Conservation (phyloP, 1,284 basidiomycete species). For the Boletus mariae region DNA sequence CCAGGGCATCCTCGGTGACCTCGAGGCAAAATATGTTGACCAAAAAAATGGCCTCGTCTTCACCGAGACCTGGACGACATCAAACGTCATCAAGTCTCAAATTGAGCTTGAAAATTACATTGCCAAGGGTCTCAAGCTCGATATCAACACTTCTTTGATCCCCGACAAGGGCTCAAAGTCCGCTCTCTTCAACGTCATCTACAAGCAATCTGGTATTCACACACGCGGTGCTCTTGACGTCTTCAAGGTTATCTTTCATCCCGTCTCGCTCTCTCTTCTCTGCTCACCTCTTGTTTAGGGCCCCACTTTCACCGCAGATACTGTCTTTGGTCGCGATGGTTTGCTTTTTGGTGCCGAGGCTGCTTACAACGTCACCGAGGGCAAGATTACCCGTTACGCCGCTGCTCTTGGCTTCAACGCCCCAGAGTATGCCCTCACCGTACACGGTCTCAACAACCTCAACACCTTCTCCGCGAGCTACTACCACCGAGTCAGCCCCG, state of each 20-base stretch:
- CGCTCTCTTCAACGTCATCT: slow-evolving; percentile 79
- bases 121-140: slow-evolving; percentile 96
- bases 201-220: slow-evolving; percentile 97
- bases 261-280: not conserved
- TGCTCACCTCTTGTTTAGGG: slow-evolving; percentile 51
- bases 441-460: slow-evolving; percentile 95
- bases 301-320: slow-evolving; percentile 94
- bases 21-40: slow-evolving; percentile 90
- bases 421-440: slow-evolving; percentile 93
- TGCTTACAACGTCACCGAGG: slow-evolving; percentile 94
- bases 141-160: slow-evolving; percentile 80
- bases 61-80: slow-evolving; percentile 94
- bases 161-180: slow-evolving; percentile 86
- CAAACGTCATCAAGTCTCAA: slow-evolving; percentile 87
- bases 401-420: slow-evolving; percentile 93
- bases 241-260: slow-evolving; percentile 72
- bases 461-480: slow-evolving; percentile 94
- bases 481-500: slow-evolving; percentile 94
- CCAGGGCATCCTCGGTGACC: slow-evolving; percentile 74
- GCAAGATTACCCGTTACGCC: slow-evolving; percentile 89
- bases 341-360: slow-evolving; percentile 97
- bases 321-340: slow-evolving; percentile 94
- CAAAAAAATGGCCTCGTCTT: slow-evolving; percentile 86
- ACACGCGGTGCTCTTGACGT: slow-evolving; percentile 89
- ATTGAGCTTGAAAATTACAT: slow-evolving; percentile 98